Evolutionary conservation across 441 rosid genomes (phyloP).

Genomic region (Lepidium campestre): DNA sequence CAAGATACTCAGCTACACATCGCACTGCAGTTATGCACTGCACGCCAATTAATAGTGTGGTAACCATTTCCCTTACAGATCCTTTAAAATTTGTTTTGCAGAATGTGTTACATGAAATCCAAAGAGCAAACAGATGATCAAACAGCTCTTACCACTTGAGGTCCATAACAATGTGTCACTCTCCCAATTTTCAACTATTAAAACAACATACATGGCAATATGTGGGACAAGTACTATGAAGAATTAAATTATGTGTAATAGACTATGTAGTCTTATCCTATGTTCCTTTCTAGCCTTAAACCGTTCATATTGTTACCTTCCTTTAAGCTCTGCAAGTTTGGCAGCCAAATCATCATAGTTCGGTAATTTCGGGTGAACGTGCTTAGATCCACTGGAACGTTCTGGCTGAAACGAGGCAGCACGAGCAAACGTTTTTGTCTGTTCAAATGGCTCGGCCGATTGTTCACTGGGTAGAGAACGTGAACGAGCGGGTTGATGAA

Average conservation of each 20-base stretch:
- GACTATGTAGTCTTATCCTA: background rate
- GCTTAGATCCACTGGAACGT: constrained; percentile 48
- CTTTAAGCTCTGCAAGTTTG: constrained; percentile 73
- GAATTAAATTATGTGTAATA: background rate
- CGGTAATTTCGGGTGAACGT: constrained; percentile 94
- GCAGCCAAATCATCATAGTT: constrained; percentile 91
- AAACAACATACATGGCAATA: background rate
- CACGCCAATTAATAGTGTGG: too few species aligned
- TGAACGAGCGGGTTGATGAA: constrained; percentile 49
- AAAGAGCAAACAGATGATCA: background rate
- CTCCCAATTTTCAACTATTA: background rate
- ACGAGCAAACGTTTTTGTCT: constrained; percentile 43
- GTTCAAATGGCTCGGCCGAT: constrained; percentile 34
- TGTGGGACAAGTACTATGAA: background rate
- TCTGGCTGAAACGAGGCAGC: constrained; percentile 78
- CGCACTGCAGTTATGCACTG: constrained; percentile 80
- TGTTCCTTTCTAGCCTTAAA: constrained; percentile 9
- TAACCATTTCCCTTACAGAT: background rate
- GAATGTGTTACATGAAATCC: background rate
- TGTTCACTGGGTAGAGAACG: constrained; percentile 65
- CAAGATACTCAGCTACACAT: constrained; percentile 92
- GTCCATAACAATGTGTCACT: constrained; percentile 15
- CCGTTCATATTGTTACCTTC: constrained; percentile 36
- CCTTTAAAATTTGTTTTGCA: background rate
- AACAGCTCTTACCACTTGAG: background rate